Evolutionary conservation across 345 rosid species (phyloP).

Genomic region (Salix dunnii): DNA sequence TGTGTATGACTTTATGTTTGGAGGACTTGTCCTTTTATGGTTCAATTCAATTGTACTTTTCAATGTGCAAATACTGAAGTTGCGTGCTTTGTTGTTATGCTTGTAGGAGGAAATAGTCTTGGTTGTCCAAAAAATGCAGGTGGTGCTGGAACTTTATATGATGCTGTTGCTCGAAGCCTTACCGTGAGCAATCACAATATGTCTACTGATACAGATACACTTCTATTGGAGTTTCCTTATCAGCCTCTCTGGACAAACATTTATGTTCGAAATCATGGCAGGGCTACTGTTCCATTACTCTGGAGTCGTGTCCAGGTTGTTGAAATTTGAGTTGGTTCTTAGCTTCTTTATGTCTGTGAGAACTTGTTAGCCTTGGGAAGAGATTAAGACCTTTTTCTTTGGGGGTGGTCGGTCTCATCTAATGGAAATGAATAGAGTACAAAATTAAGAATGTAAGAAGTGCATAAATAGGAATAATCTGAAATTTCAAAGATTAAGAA

Average conservation of each 20-base stretch:
- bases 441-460: not conserved
- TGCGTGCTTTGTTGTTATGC: constrained; percentile 10
- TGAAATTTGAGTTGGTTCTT: constrained; percentile 13
- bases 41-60: not conserved
- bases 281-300: constrained; percentile 93
- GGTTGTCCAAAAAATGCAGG: constrained; percentile 89
- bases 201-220: constrained; percentile 87
- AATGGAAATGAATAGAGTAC: not conserved
- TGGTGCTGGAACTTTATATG: constrained; percentile 95
- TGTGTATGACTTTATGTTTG: not conserved
- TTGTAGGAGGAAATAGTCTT: constrained; percentile 76
- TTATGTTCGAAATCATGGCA: constrained; percentile 74
- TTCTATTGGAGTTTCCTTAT: constrained; percentile 90
- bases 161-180: constrained; percentile 93
- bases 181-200: constrained; percentile 76
- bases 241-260: constrained; percentile 95
- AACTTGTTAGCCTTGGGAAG: not conserved
- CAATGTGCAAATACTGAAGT: not conserved
- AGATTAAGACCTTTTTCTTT: not conserved
- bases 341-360: not conserved
- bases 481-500: not conserved
- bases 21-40: not conserved
- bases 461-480: not conserved
- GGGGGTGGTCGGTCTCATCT: not conserved
- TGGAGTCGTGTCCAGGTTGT: constrained; percentile 99